phyloP scores from a whole-genome alignment of 1,284 basidiomycete species.

The Violaceomyces palustris region DNA sequence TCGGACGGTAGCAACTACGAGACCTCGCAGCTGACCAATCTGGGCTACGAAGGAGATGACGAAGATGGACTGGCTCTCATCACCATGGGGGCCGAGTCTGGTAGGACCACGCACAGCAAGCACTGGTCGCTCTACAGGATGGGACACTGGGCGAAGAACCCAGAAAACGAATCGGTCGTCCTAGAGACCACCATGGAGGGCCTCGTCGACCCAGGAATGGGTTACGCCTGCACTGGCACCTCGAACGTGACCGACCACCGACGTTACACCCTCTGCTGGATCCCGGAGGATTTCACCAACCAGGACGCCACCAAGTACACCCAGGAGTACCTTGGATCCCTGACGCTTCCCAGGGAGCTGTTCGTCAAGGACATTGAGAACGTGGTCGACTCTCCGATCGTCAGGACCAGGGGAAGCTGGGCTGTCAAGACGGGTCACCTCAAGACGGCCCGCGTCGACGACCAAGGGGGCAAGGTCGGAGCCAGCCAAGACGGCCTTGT shows the following conservation, averaged over 20 bases:
- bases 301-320: slow-evolving; percentile 15
- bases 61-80: slow-evolving; percentile 6
- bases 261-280: slow-evolving; percentile 16
- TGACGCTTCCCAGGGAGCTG: slow-evolving; percentile 14
- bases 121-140: slow-evolving; percentile 18
- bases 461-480: slow-evolving; percentile 3
- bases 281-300: slow-evolving; percentile 12
- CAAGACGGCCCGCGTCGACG: background rate
- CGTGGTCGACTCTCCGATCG: slow-evolving; percentile 9
- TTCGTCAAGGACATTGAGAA: slow-evolving; percentile 7
- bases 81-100: slow-evolving; percentile 14
- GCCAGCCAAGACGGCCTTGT: slow-evolving; percentile 6
- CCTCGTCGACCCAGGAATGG: slow-evolving; percentile 11
- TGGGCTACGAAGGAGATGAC: slow-evolving; percentile 10
- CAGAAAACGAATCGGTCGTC: slow-evolving; percentile 6
- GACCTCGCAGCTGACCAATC: slow-evolving; percentile 4
- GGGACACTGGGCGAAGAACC: slow-evolving; percentile 9
- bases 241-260: slow-evolving; percentile 1
- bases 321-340: slow-evolving; percentile 5
- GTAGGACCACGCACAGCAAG: slow-evolving; percentile 11
- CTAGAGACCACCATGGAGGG: slow-evolving; percentile 11
- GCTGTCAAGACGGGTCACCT: slow-evolving; percentile 8
- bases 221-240: slow-evolving; percentile 18
- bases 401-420: slow-evolving; percentile 12
- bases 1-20: slow-evolving; percentile 21